Base-by-base conservation (phyloP, 169 alveolate genomes). In the Eimeria tenella region DNA sequence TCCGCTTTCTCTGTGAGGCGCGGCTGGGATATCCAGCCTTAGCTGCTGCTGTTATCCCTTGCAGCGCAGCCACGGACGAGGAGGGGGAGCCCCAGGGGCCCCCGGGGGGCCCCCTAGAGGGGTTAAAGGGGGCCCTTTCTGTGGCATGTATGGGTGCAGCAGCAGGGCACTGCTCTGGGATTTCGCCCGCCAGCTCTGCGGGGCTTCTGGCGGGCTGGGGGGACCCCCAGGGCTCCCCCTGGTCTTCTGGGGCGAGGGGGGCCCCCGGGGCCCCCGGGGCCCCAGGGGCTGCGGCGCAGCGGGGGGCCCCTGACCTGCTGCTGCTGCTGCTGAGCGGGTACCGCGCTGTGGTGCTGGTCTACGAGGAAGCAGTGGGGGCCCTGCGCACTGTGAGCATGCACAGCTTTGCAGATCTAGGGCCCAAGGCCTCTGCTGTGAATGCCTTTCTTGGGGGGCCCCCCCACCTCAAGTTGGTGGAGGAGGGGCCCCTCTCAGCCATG, bases 321-420 rank as follows among this genome's bases (percentile, higher is more conserved):
- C 79, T 68, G 25, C 79, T 68, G 79, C 49, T 68, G 79, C 31
- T 77, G 10, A 63, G 68, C 4, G 65, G 23, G 17, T 77, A 77
- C 65, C 60, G 86, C 23, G 86, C 86, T n/a, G 86, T 50, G 56
- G 65, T 77, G 8, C 8, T 11, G 8, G 42, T 19, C 49, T 77
- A 77, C 65, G 65, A 52, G 13, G 65, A n/a, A 13, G 49, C 8
- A 10, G 5, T 50, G 25, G 86, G 86, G 68, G 65, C 68, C 62
- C 86, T 77, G 42, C 68, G 68, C 15, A 50, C 65, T 63, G 65
- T 77, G 7, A 77, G 86, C 65, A 31, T 77, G 62, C 86, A 77
- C 65, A 8, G 65, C 9, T 77, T 77, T 49, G 42, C 65, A 8
- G 86, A 77, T 15, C 68, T 77, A 10, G 62, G 68, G 62, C 86